Evolutionary conservation across 2,329 filamentous ascomycete species (phyloP), one percentile per base, ranked within the genome.

Genomic region (Stagonosporopsis chrysanthemi): DNA sequence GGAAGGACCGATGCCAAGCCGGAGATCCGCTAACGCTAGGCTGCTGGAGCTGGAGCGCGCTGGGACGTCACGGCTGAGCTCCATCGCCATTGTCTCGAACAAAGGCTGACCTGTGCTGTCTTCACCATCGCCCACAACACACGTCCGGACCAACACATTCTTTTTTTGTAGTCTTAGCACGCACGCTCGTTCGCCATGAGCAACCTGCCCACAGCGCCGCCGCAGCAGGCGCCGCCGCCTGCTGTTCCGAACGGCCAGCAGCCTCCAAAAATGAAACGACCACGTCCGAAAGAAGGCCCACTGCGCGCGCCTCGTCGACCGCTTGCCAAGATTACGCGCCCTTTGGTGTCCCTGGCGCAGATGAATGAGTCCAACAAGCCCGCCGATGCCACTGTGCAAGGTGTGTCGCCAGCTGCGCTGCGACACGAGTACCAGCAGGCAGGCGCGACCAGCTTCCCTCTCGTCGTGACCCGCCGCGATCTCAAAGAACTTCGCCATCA

Each of bases 401-500:
- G 70, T 19, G 52, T 60, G 9, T 42, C 65, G 22, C 53, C 64
- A 9, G 67, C 71, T 28, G 60, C 63, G 54, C 63, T 74, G 50
- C 65, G 63, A 36, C 61, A 70, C 14, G 65, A 74, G 60, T 70
- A 61, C 29, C 62, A 69, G n/a, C 49, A 55, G 12, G 62, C 68
- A 39, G 69, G 67, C 52, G 71, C 69, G 24, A 59, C 43, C 40
- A 68, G 64, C 26, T 65, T 70, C 66, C 91, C 91, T 14, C 83
- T 98, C 17, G 86, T 92, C 63, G 91, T 92, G 6, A 96, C 91
- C 6, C 96, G 96, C 77, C 88, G 88, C 69, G 87, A 88, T 9
- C 77, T 97, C 46, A 83, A 91, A 53, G 89, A 95, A 65, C 80
- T 96, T 57, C 90, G 94, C 45, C 88, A 92, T 70, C 95, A 99